Base-by-base conservation (phyloP, 345 rosid genomes). In the Arabidopsis arenosa region DNA sequence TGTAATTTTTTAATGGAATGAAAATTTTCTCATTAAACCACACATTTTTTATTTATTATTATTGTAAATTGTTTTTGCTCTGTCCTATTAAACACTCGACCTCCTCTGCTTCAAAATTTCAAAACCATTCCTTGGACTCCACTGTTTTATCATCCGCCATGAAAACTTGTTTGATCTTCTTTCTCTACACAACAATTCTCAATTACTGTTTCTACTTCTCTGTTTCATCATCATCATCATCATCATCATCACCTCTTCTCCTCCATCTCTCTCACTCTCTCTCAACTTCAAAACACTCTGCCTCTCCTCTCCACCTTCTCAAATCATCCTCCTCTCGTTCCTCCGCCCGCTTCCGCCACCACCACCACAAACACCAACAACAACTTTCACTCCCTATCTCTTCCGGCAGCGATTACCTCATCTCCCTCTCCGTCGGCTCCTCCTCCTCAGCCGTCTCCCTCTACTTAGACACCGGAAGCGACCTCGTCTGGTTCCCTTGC, bases 401-500 rank as follows among this genome's bases (percentile, higher is more conserved):
- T 6, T 84, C 99, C 7, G 97, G 97, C 7, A 92, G 93, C 60
- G 99, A 92, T 56, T 95, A 90, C 72, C 88, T 93, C 8, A 89
- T 92, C 51, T 86, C 96, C 18, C 88, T 92, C 49, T 86, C 96
- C 30, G 79, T 95, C 65, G 80, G 87, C 70, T 79, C 92, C 54
- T 75, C 85, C 58, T 60, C 91, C 15, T 85, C 83, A 30, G 21
- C 84, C 44, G 79, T 95, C 70, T 89, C 93, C 1, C 90, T 95
- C 47, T 95, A 89, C 83, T 86, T 95, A 10, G 97, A 95, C 85
- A 95, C 99, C 14, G 99, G 99, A 45, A 89, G 96, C 39, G 97
- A 95, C 85, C 89, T 95, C 21, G 97, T 95, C 62, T 95, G 99
- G 99, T 89, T 90, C 84, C 99, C 97, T 18, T 92, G 96, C 66